phyloP scores from a whole-genome alignment of 345 rosid genomes.

The Laguncularia racemosa region DNA sequence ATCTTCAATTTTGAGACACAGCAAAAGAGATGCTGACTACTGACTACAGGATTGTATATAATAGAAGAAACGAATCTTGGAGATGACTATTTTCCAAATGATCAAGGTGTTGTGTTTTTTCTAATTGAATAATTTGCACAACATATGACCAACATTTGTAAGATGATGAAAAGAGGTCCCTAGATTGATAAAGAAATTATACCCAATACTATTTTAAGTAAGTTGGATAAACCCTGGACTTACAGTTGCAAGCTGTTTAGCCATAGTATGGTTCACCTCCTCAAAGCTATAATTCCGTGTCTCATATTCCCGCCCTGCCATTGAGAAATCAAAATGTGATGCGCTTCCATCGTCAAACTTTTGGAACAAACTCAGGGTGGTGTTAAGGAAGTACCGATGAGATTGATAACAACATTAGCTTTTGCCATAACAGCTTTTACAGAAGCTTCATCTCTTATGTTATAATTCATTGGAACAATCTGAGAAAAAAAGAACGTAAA shows the following conservation, averaged over 20 bases:
- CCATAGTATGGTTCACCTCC: conserved; percentile 78
- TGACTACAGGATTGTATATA: no score
- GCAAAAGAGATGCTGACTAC: no score
- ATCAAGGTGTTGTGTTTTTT: no score
- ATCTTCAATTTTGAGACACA: no score
- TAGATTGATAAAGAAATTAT: not conserved
- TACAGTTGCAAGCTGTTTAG: conserved; percentile 82
- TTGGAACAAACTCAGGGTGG: conserved; percentile 4
- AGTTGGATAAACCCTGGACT: conserved; percentile 1
- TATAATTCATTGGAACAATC: conserved; percentile 92
- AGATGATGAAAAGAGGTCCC: not conserved
- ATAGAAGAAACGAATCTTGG: no score
- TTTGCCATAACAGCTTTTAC: conserved; percentile 98
- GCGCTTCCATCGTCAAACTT: not conserved
- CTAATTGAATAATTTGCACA: not conserved
- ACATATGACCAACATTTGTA: not conserved
- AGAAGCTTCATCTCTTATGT: conserved; percentile 87
- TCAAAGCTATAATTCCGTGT: conserved; percentile 96
- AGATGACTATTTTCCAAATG: no score
- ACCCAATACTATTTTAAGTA: not conserved
- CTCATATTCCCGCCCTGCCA: conserved; percentile 83
- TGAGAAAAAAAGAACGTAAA: conserved; percentile 21
- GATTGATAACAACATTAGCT: conserved; percentile 96
- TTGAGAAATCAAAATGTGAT: not conserved
- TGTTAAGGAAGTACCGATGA: conserved; percentile 45